Conservation (phyloP, 73 alveolate species). For the Uronychia setigera region DNA sequence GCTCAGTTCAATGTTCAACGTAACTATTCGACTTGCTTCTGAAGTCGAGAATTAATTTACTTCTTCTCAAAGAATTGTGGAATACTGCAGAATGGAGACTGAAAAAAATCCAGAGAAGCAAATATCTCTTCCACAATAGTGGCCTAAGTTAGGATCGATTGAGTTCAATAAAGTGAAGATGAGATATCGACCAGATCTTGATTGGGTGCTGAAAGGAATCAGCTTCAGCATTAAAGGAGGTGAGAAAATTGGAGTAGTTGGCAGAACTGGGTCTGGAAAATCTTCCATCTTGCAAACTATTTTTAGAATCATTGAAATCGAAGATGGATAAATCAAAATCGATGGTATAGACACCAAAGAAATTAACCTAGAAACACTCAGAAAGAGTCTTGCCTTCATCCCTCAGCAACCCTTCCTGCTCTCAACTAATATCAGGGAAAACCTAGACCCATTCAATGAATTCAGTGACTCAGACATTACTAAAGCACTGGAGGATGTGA, state of each 20-base stretch:
- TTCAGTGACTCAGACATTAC: constrained; percentile 35
- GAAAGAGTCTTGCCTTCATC: constrained; percentile 75
- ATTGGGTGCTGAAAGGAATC: constrained; percentile 72
- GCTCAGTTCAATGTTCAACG: constrained; percentile 4
- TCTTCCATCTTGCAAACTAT: constrained; percentile 83
- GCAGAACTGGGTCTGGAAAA: constrained; percentile 96
- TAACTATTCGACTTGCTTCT: constrained; percentile 1
- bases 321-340: constrained; percentile 74
- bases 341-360: constrained; percentile 77
- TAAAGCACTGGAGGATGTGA: constrained; percentile 19
- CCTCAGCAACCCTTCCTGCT: constrained; percentile 88
- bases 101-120: constrained; percentile 26
- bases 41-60: constrained; percentile 28
- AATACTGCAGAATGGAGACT: constrained; percentile 25
- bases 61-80: constrained; percentile 27
- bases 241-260: constrained; percentile 88
- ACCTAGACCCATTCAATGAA: constrained; percentile 84
- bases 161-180: constrained; percentile 78
- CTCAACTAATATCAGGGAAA: constrained; percentile 81
- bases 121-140: constrained; percentile 20
- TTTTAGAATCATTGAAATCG: constrained; percentile 84
- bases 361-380: constrained; percentile 68
- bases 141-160: constrained; percentile 78
- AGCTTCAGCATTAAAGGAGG: constrained; percentile 65
- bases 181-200: constrained; percentile 81